phyloP scores from a whole-genome alignment of 805 yeast species.

The Metschnikowia henanensis region DNA sequence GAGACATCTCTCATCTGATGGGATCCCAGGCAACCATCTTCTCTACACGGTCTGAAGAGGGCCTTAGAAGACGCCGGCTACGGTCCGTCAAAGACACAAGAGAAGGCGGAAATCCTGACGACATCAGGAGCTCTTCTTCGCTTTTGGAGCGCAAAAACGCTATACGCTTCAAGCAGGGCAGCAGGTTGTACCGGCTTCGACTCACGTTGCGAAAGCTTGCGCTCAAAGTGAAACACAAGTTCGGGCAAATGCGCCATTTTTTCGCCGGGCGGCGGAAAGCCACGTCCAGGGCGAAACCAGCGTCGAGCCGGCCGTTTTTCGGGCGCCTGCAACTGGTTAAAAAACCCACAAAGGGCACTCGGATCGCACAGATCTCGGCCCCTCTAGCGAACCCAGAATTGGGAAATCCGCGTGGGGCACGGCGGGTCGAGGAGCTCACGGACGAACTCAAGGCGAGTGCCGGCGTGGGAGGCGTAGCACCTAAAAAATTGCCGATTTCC shows the following conservation, averaged over 20 bases:
- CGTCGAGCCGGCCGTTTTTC: constrained; percentile 5
- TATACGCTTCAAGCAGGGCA: constrained; percentile 34
- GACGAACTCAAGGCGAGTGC: constrained; percentile 17
- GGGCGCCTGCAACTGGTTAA: neutral
- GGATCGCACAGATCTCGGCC: constrained; percentile 22
- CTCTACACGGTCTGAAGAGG: constrained; percentile 34
- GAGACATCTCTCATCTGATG: constrained; percentile 38
- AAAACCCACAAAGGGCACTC: neutral
- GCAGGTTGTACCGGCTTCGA: constrained; percentile 32
- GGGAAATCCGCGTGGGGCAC: constrained; percentile 30
- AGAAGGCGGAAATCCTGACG: neutral
- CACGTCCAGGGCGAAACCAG: constrained; percentile 8
- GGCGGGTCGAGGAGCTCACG: constrained; percentile 16
- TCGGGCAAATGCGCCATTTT: constrained; percentile 14
- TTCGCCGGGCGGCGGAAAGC: constrained; percentile 14
- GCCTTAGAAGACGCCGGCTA: neutral
- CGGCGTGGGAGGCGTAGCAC: constrained; percentile 8
- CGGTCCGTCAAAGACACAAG: neutral
- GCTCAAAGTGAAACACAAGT: constrained; percentile 24
- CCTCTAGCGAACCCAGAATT: constrained; percentile 35
- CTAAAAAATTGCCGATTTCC: neutral
- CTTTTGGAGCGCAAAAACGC: constrained; percentile 31
- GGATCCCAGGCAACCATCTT: constrained; percentile 47
- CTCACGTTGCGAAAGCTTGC: constrained; percentile 6
- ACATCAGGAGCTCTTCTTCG: neutral